Evolutionary conservation across 1,139 yeast genomes (phyloP).

Genomic region (Geotrichum cucujoidarum): DNA sequence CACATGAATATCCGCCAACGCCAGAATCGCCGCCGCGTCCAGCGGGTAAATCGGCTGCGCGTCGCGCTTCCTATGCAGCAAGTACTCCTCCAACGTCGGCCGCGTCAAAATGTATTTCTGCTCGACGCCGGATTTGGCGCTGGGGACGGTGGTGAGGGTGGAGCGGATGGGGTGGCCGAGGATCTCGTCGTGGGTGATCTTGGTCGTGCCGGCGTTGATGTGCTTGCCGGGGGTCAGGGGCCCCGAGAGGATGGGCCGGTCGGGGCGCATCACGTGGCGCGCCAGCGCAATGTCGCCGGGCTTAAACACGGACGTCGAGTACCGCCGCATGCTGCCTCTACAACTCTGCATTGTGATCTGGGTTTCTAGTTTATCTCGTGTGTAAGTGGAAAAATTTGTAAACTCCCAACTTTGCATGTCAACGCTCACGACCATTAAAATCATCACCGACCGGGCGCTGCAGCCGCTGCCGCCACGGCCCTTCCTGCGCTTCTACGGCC

Average conservation of each 20-base stretch:
- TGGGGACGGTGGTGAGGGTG: constrained; percentile 5
- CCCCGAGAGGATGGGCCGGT: constrained; percentile 15
- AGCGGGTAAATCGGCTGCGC: constrained; percentile 49
- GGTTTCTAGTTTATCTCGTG: not conserved
- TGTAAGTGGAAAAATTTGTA: not conserved
- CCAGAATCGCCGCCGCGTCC: constrained; percentile 45
- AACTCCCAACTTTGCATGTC: constrained; percentile 2
- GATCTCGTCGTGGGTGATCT: constrained; percentile 16
- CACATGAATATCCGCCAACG: constrained; percentile 43
- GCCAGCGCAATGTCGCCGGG: constrained; percentile 20
- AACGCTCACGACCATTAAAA: constrained; percentile 11
- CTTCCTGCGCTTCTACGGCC: constrained; percentile 15
- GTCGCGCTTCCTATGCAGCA: constrained; percentile 38
- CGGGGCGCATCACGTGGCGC: constrained; percentile 20
- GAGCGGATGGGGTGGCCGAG: constrained; percentile 17
- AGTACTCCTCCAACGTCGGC: constrained; percentile 45
- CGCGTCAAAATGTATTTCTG: constrained; percentile 33
- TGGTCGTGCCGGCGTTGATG: constrained; percentile 7
- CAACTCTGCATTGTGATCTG: not conserved
- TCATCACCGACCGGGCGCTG: constrained; percentile 4
- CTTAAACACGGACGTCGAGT: constrained; percentile 12
- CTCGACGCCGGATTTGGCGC: constrained; percentile 2
- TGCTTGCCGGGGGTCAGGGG: constrained; percentile 16
- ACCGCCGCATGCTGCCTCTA: too few species aligned
- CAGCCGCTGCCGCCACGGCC: constrained; percentile 5